A percentile compares a stretch with the other conserved stretches of the same genome.
Conservation (phyloP, 2,329 filamentous ascomycete genomes). For the Penicillium italicum region DNA sequence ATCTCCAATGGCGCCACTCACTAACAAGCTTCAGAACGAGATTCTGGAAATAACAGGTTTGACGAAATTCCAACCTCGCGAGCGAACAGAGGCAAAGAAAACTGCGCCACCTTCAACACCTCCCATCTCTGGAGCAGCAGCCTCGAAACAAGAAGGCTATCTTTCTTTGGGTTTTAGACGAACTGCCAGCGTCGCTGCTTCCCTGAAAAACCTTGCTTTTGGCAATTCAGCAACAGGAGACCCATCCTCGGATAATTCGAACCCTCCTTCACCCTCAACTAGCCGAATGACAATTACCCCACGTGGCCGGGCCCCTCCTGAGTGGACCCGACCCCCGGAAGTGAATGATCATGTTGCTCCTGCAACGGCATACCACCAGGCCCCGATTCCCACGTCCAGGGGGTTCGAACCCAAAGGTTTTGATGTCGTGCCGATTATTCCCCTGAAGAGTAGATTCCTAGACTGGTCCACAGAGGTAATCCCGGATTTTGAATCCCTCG, state of each 20-base stretch:
- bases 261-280: conserved; percentile 31
- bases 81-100: conserved; percentile 36
- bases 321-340: conserved; percentile 66
- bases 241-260: conserved; percentile 27
- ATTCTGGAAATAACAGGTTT: conserved; percentile 35
- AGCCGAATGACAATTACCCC: conserved; percentile 41
- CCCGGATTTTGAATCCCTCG: conserved; percentile 13
- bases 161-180: conserved; percentile 58
- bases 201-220: conserved; percentile 59
- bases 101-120: conserved; percentile 45
- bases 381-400: conserved; percentile 74
- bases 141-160: conserved; percentile 58
- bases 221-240: conserved; percentile 43
- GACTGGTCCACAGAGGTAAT: conserved; percentile 84
- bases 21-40: conserved; percentile 71
- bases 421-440: conserved; percentile 60
- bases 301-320: conserved; percentile 52
- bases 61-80: conserved; percentile 40
- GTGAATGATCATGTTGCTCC: conserved; percentile 66
- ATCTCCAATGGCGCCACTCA: conserved; percentile 68
- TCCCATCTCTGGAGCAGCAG: conserved; percentile 42
- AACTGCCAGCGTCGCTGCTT: conserved; percentile 63
- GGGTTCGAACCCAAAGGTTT: conserved; percentile 64
- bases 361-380: conserved; percentile 69
- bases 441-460: conserved; percentile 77